Base-by-base conservation (phyloP, 129 eudicot species). In the Artemisia annua region DNA sequence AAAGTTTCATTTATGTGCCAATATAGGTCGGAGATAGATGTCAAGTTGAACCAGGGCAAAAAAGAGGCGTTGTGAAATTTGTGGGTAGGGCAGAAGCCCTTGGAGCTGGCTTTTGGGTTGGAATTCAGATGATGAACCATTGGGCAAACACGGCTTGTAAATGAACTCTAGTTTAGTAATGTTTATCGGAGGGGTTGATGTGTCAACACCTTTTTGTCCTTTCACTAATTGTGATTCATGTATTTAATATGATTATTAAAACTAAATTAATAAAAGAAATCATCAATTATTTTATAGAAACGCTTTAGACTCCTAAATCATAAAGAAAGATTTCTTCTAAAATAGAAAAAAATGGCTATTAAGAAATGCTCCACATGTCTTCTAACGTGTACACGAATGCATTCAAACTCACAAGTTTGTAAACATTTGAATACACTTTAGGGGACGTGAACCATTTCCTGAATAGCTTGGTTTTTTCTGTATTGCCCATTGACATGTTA, bases 91-190 rank as follows among this genome's bases (percentile, higher is more conserved):
- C 96, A 14, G 97, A 87, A 80, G 74, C 83, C 66, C 96, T 93
- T 74, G 87, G 91, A 49, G 87, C 87, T 13, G 98, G 98, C 70
- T 89, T 83, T 60, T 93, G 98, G 98, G 81, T 93, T 58, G 98
- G 98, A 77, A 55, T 93, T 49, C 96, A 93, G 63, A 89, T 69
- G 98, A 93, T 75, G 98, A 93, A 83, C 98, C 98, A 11, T 71
- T 93, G 79, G 98, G 98, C n/a, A 93, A 93, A 67, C 97, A 93
- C 55, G 97, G 98, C 80, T 58, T 90, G 98, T 93, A 88, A 69
- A 95, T 89, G 75, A 79, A 52, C 67, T 69, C 48, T 55, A 20
- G 56, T 12, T 68, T 20, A 26, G 44, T 39, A 5, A 6, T 10
- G 44, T 39, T 39, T 6, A 39, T 39, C 10, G 9, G 9, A 39